Percentiles rank a stretch among this genome's conserved stretches.
phyloP scores from a whole-genome alignment of 1,284 basidiomycete species.

The Fistulinella staudtii region DNA sequence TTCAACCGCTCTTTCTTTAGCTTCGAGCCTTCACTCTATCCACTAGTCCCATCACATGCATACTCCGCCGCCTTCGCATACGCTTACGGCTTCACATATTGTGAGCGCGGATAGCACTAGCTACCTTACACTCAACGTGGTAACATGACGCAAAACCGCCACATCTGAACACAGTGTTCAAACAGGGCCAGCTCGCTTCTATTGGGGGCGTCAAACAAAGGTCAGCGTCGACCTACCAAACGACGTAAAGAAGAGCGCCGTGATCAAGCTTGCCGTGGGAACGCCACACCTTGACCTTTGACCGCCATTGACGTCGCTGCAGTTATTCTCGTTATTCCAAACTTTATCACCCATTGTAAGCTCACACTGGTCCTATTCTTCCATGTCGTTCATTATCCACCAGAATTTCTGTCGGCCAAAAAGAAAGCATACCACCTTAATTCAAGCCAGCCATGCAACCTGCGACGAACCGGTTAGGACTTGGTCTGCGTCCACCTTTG shows the following conservation, averaged over 20 bases:
- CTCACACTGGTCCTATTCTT: not conserved
- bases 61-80: too few species aligned
- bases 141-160: not conserved
- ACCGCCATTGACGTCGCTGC: constrained; percentile 6
- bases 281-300: not conserved
- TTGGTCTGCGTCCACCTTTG: constrained; percentile 79
- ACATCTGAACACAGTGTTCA: not conserved
- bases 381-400: not conserved
- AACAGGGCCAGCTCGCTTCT: not conserved
- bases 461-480: constrained; percentile 68
- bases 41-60: too few species aligned
- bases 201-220: not conserved
- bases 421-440: not conserved
- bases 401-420: not conserved
- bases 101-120: too few species aligned
- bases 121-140: too few species aligned
- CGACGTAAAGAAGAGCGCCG: constrained; percentile 73
- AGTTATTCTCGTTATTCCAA: not conserved
- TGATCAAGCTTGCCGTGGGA: constrained; percentile 27
- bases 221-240: constrained; percentile 38
- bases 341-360: constrained; percentile 7
- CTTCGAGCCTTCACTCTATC: too few species aligned
- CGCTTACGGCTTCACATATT: too few species aligned
- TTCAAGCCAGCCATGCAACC: constrained; percentile 53
- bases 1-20: too few species aligned